These are phyloP conservation scores for Jatropha podagrica DNA, from an alignment of 441 rosid species.

Conservation along the genomic window DNA sequence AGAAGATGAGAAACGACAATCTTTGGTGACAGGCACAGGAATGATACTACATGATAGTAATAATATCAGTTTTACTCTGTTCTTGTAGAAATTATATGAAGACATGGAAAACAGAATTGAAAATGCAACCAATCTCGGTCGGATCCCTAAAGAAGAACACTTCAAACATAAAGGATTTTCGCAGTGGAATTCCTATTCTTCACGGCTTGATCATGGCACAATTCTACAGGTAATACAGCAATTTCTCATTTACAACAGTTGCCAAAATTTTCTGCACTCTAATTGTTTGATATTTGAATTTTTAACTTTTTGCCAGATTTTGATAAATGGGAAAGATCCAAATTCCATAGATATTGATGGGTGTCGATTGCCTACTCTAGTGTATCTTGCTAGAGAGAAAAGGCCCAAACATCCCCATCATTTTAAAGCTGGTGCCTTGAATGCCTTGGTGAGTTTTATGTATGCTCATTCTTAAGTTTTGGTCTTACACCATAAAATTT, in stretches of 20 bases:
- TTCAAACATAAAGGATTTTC: conserved; percentile 45
- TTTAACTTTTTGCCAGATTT: conserved; percentile 37
- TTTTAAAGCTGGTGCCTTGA: conserved; percentile 88
- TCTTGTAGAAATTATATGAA: conserved; percentile 18
- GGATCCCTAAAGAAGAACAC: conserved; percentile 39
- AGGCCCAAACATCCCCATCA: conserved; percentile 58
- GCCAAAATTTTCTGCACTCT: not conserved
- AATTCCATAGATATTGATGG: conserved; percentile 31
- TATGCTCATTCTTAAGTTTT: not conserved
- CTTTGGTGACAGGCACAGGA: too few species aligned
- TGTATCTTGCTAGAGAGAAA: conserved; percentile 74
- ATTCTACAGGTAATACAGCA: conserved; percentile 51
- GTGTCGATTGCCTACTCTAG: conserved; percentile 52
- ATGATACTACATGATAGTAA: too few species aligned
- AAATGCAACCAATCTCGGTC: conserved; percentile 31
- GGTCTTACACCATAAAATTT: too few species aligned
- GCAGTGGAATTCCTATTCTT: conserved; percentile 48
- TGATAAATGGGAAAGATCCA: conserved; percentile 49
- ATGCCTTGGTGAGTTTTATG: conserved; percentile 52
- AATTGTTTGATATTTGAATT: not conserved
- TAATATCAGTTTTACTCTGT: too few species aligned
- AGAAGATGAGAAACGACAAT: too few species aligned
- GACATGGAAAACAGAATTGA: conserved; percentile 58
- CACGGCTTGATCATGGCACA: conserved; percentile 50
- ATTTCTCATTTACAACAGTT: not conserved